phyloP scores from a whole-genome alignment of 805 yeast genomes.

The Myxozyma vanderwaltii region DNA sequence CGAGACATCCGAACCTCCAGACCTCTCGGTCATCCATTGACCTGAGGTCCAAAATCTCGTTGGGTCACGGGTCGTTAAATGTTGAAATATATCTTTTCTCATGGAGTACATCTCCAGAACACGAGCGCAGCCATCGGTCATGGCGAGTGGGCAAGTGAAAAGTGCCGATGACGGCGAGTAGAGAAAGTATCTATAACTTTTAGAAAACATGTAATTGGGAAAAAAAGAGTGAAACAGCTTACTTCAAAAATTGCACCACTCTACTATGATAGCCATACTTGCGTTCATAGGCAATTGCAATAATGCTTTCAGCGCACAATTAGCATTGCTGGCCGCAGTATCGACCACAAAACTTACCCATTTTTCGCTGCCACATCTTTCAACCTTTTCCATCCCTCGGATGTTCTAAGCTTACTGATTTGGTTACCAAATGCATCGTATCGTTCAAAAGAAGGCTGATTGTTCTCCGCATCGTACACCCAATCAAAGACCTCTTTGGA shows the following conservation, averaged over 20 bases:
- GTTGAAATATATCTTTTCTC: slow-evolving; percentile 28
- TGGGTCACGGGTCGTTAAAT: slow-evolving; percentile 38
- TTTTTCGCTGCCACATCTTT: slow-evolving; percentile 32
- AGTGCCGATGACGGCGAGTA: slow-evolving; percentile 41
- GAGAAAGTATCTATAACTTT: slow-evolving; percentile 31
- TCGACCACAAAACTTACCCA: neutral
- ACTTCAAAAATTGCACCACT: slow-evolving; percentile 36
- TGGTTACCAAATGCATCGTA: slow-evolving; percentile 41
- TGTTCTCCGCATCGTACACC: slow-evolving; percentile 40
- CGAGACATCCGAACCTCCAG: slow-evolving; percentile 42
- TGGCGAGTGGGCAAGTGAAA: slow-evolving; percentile 42
- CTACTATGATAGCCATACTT: slow-evolving; percentile 36
- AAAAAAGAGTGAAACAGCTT: neutral
- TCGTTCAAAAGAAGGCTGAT: slow-evolving; percentile 37
- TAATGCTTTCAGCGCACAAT: slow-evolving; percentile 33
- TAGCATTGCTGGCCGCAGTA: neutral
- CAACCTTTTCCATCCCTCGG: slow-evolving; percentile 40
- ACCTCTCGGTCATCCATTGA: slow-evolving; percentile 43
- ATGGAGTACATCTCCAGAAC: slow-evolving; percentile 35
- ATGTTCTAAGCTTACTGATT: slow-evolving; percentile 37
- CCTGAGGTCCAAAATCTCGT: slow-evolving; percentile 41
- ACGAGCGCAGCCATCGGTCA: slow-evolving; percentile 43
- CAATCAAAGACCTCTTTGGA: slow-evolving; percentile 35
- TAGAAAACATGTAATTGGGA: neutral
- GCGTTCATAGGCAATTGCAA: slow-evolving; percentile 40